Base-by-base conservation (phyloP, 805 yeast species). In the Candida ortonii region DNA sequence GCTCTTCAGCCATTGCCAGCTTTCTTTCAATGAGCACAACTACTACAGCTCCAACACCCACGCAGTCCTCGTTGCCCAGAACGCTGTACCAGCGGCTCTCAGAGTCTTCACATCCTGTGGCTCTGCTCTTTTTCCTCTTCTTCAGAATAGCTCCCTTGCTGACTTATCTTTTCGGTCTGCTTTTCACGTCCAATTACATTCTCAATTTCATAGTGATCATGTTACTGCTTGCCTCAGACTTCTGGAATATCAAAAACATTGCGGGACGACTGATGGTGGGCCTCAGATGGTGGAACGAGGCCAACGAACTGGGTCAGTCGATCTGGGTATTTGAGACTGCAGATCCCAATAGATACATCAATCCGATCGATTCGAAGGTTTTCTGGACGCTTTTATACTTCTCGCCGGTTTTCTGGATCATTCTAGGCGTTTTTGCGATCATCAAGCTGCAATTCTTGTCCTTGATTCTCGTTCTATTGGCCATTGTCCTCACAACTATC, bases 241-340 rank as follows among this genome's bases (percentile, higher is more conserved):
- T 90, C 53, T 90, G 97, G 94, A 83, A 85, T 53, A 78, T 86
- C 16, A 93, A 90, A 55, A 90, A 90, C 59, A 84, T 90, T 16
- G 70, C 95, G 14, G 98, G 98, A 1, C 67, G 97, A 39, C 71
- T 86, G 37, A 61, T 90, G 36, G 97, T 93, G 4, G 97, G 97
- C 0, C 68, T 93, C 44, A 71, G 94, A 45, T 90, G 98, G 98
- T 90, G 97, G 96, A 93, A 90, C 56, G 97, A 90, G 55, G 70
- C 88, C 0, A 67, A 72, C 18, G 67, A 64, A 13, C 57, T 71
- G 7, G 86, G 86, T 2, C 79, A 80, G 46, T 77, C 81, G 35
- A 71, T 79, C 9, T 86, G 95, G 95, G 95, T 87, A 14, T 86
- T 86, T 52, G 95, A 86, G 56, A 78, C 87, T 2, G 89, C 93